Evolutionary conservation across 306 rosid genomes (phyloP).

Genomic region (Prunus fruticosa): DNA sequence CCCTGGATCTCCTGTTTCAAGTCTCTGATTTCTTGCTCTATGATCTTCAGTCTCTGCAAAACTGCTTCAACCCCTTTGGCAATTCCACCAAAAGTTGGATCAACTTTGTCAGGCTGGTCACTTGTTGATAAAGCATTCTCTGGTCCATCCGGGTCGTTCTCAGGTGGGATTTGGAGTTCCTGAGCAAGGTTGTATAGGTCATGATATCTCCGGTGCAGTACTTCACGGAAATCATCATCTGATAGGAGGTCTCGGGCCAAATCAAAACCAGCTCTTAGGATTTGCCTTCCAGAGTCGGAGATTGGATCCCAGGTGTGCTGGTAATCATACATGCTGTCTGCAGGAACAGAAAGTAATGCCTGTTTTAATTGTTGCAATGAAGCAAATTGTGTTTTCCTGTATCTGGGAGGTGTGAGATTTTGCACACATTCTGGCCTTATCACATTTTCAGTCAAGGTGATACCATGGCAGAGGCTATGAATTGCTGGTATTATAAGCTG

Average conservation of each 20-base stretch:
- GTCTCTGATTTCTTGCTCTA: constrained; percentile 93
- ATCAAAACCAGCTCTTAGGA: constrained; percentile 71
- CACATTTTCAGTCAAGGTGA: constrained; percentile 69
- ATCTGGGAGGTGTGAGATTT: constrained; percentile 74
- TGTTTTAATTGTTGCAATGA: constrained; percentile 71
- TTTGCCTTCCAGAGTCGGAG: constrained; percentile 51
- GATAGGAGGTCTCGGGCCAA: constrained; percentile 84
- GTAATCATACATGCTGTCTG: constrained; percentile 93
- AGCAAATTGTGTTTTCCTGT: constrained; percentile 60
- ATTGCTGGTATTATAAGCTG: constrained; percentile 79
- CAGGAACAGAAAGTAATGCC: constrained; percentile 83
- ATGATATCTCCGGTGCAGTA: constrained; percentile 79
- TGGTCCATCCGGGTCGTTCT: constrained; percentile 48
- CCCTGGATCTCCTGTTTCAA: constrained; percentile 97
- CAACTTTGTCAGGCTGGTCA: constrained; percentile 56
- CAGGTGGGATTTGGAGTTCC: constrained; percentile 83
- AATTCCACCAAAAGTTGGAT: constrained; percentile 77
- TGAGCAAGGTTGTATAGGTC: constrained; percentile 81
- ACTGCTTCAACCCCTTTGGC: constrained; percentile 97
- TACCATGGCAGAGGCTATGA: constrained; percentile 75
- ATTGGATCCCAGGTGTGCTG: constrained; percentile 89
- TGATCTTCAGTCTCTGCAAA: constrained; percentile 82
- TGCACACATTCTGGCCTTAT: constrained; percentile 82
- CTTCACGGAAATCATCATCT: constrained; percentile 86
- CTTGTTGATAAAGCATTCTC: constrained; percentile 43